A percentile compares a stretch with the other conserved stretches of the same genome.
Conservation (phyloP, 768 basidiomycete species). For the Tremella yokohamensis region DNA sequence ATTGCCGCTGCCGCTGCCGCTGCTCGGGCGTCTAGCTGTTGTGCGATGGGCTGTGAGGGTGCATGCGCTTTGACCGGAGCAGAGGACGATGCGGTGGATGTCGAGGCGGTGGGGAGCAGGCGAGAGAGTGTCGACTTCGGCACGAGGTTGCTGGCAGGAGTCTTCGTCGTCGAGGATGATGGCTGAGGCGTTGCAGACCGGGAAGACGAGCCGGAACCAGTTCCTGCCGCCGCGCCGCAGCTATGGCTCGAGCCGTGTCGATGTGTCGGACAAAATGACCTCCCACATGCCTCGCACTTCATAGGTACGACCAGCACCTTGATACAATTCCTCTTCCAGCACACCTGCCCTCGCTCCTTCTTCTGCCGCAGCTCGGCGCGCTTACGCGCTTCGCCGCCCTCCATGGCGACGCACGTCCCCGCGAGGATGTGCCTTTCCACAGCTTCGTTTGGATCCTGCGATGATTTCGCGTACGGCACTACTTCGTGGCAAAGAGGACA, state of each 20-base stretch:
- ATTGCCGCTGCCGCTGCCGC: conserved; percentile 48
- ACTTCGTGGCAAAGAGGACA: conserved; percentile 46
- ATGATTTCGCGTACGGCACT: conserved; percentile 26
- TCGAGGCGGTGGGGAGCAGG: conserved; percentile 6
- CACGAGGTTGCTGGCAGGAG: background rate
- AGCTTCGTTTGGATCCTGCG: conserved; percentile 38
- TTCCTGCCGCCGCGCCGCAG: conserved; percentile 23
- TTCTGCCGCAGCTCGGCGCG: conserved; percentile 39
- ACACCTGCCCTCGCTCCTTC: conserved; percentile 46
- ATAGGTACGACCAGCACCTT: conserved; percentile 48
- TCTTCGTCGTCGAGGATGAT: background rate
- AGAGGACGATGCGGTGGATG: conserved; percentile 9
- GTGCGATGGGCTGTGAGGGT: background rate
- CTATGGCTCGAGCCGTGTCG: conserved; percentile 41
- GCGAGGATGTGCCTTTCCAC: conserved; percentile 40
- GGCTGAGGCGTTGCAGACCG: conserved; percentile 24
- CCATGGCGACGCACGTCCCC: conserved; percentile 37
- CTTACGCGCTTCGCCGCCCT: conserved; percentile 38
- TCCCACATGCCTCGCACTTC: conserved; percentile 47
- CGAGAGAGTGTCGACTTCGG: conserved; percentile 14
- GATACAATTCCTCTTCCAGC: conserved; percentile 43
- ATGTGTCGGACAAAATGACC: conserved; percentile 48
- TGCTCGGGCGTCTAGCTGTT: conserved; percentile 39
- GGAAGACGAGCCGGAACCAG: conserved; percentile 15
- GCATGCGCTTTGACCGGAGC: background rate